Conservation (phyloP, 139 green algal genomes). For the Coelastrella sp. region DNA sequence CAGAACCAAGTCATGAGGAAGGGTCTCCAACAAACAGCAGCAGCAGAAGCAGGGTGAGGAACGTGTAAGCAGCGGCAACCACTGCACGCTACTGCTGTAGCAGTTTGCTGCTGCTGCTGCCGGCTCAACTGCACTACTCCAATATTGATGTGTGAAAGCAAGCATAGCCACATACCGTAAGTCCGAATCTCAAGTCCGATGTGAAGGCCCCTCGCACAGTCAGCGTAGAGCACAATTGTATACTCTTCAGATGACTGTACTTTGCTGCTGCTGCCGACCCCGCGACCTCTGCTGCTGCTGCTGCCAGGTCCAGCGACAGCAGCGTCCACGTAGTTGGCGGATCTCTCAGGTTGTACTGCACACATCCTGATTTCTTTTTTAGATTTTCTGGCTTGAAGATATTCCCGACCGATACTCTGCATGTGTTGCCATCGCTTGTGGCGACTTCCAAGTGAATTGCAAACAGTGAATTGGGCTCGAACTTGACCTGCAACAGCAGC, state of each 20-base stretch:
- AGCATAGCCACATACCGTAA: conserved; percentile 47
- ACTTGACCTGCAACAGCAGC: conserved; percentile 54
- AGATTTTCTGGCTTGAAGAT: conserved; percentile 63
- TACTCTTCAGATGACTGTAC: conserved; percentile 59
- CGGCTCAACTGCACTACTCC: too few species aligned
- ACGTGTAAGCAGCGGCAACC: too few species aligned
- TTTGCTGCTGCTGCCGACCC: not conserved
- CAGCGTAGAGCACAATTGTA: conserved; percentile 82
- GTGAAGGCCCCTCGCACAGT: conserved; percentile 80
- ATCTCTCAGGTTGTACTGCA: conserved; percentile 64
- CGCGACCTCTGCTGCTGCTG: not conserved
- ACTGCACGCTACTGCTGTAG: too few species aligned
- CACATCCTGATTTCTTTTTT: conserved; percentile 44
- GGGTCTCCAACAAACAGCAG: not conserved
- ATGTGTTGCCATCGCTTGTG: conserved; percentile 60
- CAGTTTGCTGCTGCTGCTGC: too few species aligned
- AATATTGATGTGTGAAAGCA: too few species aligned
- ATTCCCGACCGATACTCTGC: conserved; percentile 77
- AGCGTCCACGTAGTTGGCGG: conserved; percentile 71
- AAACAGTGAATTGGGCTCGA: conserved; percentile 60
- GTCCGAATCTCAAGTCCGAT: conserved; percentile 69
- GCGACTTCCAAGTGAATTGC: conserved; percentile 74
- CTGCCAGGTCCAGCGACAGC: conserved; percentile 71
- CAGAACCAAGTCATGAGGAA: not conserved
- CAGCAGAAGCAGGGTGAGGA: conserved; percentile 12